Evolutionary conservation across 169 alveolate genomes (phyloP), one percentile per base, ranked within the genome.

Genomic region (Plasmodium vinckei): DNA sequence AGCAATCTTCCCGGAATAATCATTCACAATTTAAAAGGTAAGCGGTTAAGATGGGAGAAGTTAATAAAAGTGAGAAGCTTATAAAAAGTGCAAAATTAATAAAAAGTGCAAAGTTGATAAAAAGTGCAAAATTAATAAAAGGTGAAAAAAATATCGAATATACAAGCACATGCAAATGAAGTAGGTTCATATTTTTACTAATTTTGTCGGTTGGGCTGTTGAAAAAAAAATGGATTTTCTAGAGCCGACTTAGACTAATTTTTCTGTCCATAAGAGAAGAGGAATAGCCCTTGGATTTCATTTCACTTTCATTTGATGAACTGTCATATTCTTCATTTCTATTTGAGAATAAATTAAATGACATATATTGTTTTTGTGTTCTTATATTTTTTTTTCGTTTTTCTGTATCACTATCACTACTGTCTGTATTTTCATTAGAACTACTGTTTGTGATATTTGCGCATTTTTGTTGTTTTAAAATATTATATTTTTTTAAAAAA

Each of bases 341-440:
- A 2, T 39, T 65, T 33, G 42, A 4, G 15, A 82, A 82, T 59
- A 67, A 51, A 27, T 65, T 65, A 67, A 82, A 67, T 1, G 77
- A 60, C n/a, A 72, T 65, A 25, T 82, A 82, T 9, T 82, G 90
- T 12, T 82, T 82, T 54, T 82, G 13, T 23, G 90, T 54, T 65
- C 63, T 54, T 13, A 65, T 51, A 21, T 25, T 70, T 6, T 25
- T 67, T 46, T 71, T 61, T 6, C 64, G 65, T 17, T 67, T 15
- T 64, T 77, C 59, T 10, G 23, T 27, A 60, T 49, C 64, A 60
- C 33, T 19, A 9, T 71, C 68, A 21, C 56, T 71, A 23, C 13
- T 6, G 4, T 23, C 13, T 12, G 1, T 9, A 17, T 49, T 53
- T 39, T 53, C 27, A 5, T 51, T 19, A 71, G 27, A 49, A 10